Conservation (phyloP, 2,329 filamentous ascomycete species). For the Phaeosphaeriaceae sp. region DNA sequence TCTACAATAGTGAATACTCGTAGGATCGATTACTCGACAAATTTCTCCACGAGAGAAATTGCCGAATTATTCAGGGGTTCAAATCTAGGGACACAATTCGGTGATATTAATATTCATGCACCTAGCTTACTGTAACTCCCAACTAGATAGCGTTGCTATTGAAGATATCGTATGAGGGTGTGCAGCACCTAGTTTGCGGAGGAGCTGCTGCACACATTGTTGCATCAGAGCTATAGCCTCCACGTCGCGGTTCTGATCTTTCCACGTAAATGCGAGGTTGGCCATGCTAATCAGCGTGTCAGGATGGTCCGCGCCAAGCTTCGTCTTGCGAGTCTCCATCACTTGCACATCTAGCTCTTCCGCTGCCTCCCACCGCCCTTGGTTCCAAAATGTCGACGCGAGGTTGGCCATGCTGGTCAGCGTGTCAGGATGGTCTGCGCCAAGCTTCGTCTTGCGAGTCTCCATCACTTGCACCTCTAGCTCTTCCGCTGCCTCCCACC, state of each 20-base stretch:
- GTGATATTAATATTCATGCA: too few species aligned
- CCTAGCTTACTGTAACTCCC: background rate
- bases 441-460: background rate
- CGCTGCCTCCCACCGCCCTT: constrained; percentile 5
- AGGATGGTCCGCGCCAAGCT: constrained; percentile 1
- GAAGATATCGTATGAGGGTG: constrained; percentile 3
- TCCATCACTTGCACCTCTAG: constrained; percentile 12
- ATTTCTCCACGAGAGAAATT: too few species aligned
- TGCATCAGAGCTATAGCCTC: constrained; percentile 9
- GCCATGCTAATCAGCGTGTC: constrained; percentile 4
- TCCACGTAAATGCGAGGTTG: constrained; percentile 3
- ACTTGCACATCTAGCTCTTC: constrained; percentile 1
- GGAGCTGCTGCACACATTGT: background rate
- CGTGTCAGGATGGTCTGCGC: constrained; percentile 1
- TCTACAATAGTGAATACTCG: too few species aligned
- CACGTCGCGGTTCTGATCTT: background rate
- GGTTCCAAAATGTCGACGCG: background rate
- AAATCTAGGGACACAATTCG: too few species aligned
- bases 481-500: constrained; percentile 17
- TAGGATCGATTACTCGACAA: too few species aligned
- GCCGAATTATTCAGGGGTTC: too few species aligned
- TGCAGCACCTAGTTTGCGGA: constrained; percentile 2
- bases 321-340: constrained; percentile 10
- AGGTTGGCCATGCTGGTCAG: background rate
- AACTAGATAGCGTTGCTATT: background rate